Conservation (phyloP, 2,329 filamentous ascomycete species). For the Aspergillus niger region DNA sequence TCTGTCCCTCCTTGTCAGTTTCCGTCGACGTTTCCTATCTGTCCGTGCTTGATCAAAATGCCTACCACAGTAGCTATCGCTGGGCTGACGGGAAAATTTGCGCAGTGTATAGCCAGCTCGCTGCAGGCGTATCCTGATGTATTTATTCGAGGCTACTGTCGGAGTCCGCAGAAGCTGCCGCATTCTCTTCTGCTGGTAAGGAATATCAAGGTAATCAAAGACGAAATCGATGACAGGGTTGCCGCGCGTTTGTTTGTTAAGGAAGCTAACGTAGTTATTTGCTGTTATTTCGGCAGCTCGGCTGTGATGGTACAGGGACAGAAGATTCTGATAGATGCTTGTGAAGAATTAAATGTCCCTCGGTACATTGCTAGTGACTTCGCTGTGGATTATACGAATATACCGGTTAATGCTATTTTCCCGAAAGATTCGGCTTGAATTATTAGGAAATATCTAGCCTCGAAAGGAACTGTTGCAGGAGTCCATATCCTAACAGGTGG, state of each 20-base stretch:
- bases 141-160: slow-evolving; percentile 31
- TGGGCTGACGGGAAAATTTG: slow-evolving; percentile 40
- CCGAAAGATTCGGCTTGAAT: slow-evolving; percentile 46
- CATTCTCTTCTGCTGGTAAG: slow-evolving; percentile 17
- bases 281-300: slow-evolving; percentile 45
- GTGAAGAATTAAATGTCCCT: slow-evolving; percentile 35
- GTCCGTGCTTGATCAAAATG: not conserved
- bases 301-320: slow-evolving; percentile 47
- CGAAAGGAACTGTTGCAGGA: slow-evolving; percentile 37
- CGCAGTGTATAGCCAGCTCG: slow-evolving; percentile 27
- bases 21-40: too few relatives aligned
- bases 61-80: slow-evolving; percentile 30
- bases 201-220: slow-evolving; percentile 26
- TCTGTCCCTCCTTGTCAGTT: too few relatives aligned
- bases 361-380: slow-evolving; percentile 48
- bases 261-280: slow-evolving; percentile 42
- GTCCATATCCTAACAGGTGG: slow-evolving; percentile 46
- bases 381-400: slow-evolving; percentile 43
- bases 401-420: slow-evolving; percentile 39
- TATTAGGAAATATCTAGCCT: slow-evolving; percentile 42
- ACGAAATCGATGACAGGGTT: slow-evolving; percentile 27
- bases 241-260: slow-evolving; percentile 28
- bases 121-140: slow-evolving; percentile 30
- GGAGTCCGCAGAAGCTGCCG: slow-evolving; percentile 32
- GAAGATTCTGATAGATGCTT: slow-evolving; percentile 46